Conservation (phyloP, 805 yeast genomes). For the Candida gorgasii region DNA sequence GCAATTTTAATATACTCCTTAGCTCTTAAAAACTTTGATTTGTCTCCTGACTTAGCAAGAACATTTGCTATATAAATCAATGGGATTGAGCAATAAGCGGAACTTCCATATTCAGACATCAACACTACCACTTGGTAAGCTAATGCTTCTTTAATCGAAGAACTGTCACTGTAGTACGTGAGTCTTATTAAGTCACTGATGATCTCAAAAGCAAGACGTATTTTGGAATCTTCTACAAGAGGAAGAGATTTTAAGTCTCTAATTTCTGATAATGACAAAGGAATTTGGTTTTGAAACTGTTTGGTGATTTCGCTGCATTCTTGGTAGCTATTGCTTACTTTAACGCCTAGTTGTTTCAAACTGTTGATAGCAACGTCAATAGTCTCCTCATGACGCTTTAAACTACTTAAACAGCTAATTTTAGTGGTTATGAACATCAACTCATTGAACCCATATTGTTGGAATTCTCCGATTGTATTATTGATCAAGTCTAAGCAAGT, state of each 20-base stretch:
- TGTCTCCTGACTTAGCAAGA: conserved; percentile 27
- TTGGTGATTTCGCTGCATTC: conserved; percentile 23
- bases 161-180: conserved; percentile 25
- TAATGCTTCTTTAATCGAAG: conserved; percentile 29
- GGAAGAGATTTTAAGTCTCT: conserved; percentile 25
- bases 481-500: conserved; percentile 38
- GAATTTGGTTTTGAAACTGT: conserved; percentile 29
- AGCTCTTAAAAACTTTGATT: conserved; percentile 34
- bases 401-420: conserved; percentile 35
- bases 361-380: conserved; percentile 35
- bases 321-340: conserved; percentile 26
- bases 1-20: conserved; percentile 44
- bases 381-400: conserved; percentile 32
- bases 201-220: conserved; percentile 39
- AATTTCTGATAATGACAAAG: conserved; percentile 41
- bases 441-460: conserved; percentile 30
- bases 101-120: conserved; percentile 40
- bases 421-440: conserved; percentile 37
- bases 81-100: conserved; percentile 40
- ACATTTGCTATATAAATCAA: conserved; percentile 40
- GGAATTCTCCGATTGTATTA: conserved; percentile 21
- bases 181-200: conserved; percentile 40
- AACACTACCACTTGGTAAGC: conserved; percentile 33
- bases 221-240: conserved; percentile 25
- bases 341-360: conserved; percentile 36